Percentiles rank a stretch among this genome's conserved stretches.
Evolutionary conservation across 106 monocot species (phyloP).

Genomic region (Acanthochlamys bracteata): DNA sequence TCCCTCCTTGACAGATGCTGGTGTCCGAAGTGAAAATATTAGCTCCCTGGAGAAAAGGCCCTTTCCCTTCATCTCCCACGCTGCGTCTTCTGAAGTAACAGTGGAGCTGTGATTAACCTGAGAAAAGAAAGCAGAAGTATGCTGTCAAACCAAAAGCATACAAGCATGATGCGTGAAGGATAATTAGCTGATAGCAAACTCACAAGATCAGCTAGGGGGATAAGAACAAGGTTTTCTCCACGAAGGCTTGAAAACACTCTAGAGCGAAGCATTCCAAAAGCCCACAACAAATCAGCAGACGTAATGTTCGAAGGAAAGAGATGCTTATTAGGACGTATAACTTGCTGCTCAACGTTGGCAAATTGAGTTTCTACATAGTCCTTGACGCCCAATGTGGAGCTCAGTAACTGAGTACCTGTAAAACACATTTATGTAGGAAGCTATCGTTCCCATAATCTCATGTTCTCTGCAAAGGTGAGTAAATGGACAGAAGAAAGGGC

Average conservation of each 20-base stretch:
- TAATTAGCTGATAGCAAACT: slow-evolving; percentile 1
- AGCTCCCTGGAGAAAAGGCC: slow-evolving; percentile 69
- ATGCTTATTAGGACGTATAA: slow-evolving; percentile 51
- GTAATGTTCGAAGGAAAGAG: slow-evolving; percentile 61
- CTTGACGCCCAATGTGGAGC: slow-evolving; percentile 65
- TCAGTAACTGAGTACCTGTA: slow-evolving; percentile 86
- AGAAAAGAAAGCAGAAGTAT: background rate
- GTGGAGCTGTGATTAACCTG: slow-evolving; percentile 68
- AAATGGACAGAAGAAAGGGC: background rate
- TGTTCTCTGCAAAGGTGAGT: background rate
- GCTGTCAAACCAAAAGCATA: too few species aligned
- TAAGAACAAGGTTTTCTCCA: slow-evolving; percentile 80
- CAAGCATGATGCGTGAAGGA: background rate
- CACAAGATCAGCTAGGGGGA: slow-evolving; percentile 90
- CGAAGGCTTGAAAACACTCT: slow-evolving; percentile 77
- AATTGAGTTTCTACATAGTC: slow-evolving; percentile 79
- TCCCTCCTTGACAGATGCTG: slow-evolving; percentile 52
- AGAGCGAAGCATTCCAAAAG: slow-evolving; percentile 84
- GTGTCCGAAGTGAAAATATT: slow-evolving; percentile 59
- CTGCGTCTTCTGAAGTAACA: slow-evolving; percentile 49
- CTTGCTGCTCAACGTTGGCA: slow-evolving; percentile 47
- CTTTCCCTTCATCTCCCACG: slow-evolving; percentile 83
- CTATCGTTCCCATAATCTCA: background rate
- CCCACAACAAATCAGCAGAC: slow-evolving; percentile 69
- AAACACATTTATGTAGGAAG: slow-evolving; percentile 1